Evolutionary conservation across 352 stramenopile species (phyloP).

Genomic region (Pythium dissimile): DNA sequence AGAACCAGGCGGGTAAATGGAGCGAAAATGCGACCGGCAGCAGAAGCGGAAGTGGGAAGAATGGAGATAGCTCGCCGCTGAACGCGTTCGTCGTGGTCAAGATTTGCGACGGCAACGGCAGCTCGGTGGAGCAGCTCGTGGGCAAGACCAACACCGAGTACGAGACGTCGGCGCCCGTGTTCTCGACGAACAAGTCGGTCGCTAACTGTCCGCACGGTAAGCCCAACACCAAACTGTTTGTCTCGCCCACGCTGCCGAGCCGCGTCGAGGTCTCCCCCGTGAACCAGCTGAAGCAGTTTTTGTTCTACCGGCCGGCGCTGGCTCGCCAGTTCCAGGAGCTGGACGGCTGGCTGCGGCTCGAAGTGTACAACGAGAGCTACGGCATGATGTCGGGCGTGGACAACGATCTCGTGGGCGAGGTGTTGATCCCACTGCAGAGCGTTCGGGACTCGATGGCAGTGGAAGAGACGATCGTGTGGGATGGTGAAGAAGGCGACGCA

Average conservation of each 20-base stretch:
- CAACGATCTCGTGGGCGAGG: constrained; percentile 69
- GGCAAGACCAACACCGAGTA: constrained; percentile 88
- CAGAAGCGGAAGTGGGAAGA: constrained; percentile 22
- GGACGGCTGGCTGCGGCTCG: constrained; percentile 62
- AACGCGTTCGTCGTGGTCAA: constrained; percentile 77
- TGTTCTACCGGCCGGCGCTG: constrained; percentile 58
- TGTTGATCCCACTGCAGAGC: constrained; percentile 68
- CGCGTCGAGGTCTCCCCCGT: constrained; percentile 58
- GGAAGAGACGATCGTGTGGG: constrained; percentile 50
- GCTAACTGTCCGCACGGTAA: constrained; percentile 63
- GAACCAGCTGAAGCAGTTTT: constrained; percentile 73
- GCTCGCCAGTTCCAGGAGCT: constrained; percentile 33
- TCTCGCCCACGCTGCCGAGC: constrained; percentile 50
- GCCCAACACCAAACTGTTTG: constrained; percentile 55
- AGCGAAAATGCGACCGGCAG: constrained; percentile 19
- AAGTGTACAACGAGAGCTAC: constrained; percentile 78
- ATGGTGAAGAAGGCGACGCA: constrained; percentile 12
- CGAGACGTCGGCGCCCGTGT: constrained; percentile 59
- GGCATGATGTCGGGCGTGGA: constrained; percentile 74
- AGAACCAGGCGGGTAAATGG: constrained; percentile 60
- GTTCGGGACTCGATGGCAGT: constrained; percentile 57
- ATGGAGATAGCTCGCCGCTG: constrained; percentile 23
- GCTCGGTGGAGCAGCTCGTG: constrained; percentile 53
- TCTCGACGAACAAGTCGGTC: constrained; percentile 64
- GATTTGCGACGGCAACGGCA: constrained; percentile 46